These are phyloP conservation scores for Hypoxylon sp. DNA, from an alignment of 2,329 filamentous ascomycete genomes.

Conservation along the genomic window DNA sequence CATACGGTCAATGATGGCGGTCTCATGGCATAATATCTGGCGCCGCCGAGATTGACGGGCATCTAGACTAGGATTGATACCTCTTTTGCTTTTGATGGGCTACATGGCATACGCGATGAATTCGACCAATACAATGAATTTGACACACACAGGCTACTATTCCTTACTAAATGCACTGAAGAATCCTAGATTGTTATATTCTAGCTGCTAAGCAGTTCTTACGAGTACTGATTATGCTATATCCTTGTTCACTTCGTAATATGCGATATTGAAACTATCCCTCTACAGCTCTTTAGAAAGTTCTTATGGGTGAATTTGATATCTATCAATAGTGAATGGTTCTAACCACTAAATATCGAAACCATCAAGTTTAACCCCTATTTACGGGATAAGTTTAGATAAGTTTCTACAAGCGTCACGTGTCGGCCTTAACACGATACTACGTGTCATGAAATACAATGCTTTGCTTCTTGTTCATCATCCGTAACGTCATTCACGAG, in stretches of 20 bases:
- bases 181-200: not conserved
- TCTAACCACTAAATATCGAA: not conserved
- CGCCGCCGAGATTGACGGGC: constrained; percentile 27
- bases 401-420: not conserved
- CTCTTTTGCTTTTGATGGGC: constrained; percentile 43
- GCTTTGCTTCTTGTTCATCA: constrained; percentile 22
- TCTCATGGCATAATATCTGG: constrained; percentile 36
- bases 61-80: constrained; percentile 51
- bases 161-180: not conserved
- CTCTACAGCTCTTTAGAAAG: not conserved
- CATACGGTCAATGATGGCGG: constrained; percentile 26
- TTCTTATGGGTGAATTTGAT: not conserved
- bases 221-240: not conserved
- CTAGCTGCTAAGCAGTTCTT: not conserved
- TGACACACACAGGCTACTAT: constrained; percentile 9
- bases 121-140: constrained; percentile 16
- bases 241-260: not conserved
- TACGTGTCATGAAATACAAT: constrained; percentile 9
- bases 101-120: constrained; percentile 25
- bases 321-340: constrained; percentile 1
- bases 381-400: not conserved
- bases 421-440: not conserved
- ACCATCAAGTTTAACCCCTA: not conserved
- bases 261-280: not conserved
- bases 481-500: constrained; percentile 25